A percentile compares a stretch with the other conserved stretches of the same genome.
phyloP scores from a whole-genome alignment of 2,329 filamentous ascomycete species.

The Phyllosticta citrichinensis region DNA sequence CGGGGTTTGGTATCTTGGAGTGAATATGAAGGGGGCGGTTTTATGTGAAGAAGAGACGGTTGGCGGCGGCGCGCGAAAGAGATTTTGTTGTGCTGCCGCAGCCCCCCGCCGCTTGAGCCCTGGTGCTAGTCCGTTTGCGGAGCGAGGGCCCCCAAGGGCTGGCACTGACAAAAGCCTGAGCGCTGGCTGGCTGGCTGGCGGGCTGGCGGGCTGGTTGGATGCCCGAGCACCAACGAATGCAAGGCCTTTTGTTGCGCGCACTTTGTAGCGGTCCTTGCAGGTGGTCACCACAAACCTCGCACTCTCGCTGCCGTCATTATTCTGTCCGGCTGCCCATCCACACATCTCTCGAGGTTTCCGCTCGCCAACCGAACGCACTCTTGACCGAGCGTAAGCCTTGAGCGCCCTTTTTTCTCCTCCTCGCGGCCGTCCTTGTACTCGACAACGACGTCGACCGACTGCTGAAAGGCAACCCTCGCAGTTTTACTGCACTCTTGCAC shows the following conservation, averaged over 20 bases:
- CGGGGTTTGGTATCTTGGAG: slow-evolving; percentile 47
- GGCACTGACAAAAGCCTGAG: slow-evolving; percentile 8
- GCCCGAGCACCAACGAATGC: background rate
- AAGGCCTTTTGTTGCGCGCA: too few species aligned
- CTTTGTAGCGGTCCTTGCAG: too few species aligned
- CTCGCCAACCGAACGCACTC: background rate
- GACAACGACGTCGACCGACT: background rate
- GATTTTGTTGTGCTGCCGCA: background rate
- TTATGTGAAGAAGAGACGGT: slow-evolving; percentile 23
- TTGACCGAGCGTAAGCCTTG: background rate
- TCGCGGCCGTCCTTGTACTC: too few species aligned
- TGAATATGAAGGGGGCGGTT: slow-evolving; percentile 49
- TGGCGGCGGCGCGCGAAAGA: slow-evolving; percentile 15
- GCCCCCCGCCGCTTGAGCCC: background rate
- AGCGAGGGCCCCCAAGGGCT: background rate
- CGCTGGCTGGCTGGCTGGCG: slow-evolving; percentile 2
- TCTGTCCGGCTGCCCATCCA: background rate
- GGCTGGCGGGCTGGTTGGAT: background rate
- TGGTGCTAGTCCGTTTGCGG: background rate
- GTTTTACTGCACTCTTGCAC: background rate
- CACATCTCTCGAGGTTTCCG: too few species aligned
- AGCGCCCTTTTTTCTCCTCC: too few species aligned
- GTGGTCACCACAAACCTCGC: background rate
- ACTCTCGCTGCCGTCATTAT: background rate
- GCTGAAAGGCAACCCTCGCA: background rate